Percentiles rank a stretch among this genome's conserved stretches.
These are phyloP conservation scores for Neurospora pannonica DNA, from an alignment of 495 filamentous ascomycete species.

Conservation along the genomic window DNA sequence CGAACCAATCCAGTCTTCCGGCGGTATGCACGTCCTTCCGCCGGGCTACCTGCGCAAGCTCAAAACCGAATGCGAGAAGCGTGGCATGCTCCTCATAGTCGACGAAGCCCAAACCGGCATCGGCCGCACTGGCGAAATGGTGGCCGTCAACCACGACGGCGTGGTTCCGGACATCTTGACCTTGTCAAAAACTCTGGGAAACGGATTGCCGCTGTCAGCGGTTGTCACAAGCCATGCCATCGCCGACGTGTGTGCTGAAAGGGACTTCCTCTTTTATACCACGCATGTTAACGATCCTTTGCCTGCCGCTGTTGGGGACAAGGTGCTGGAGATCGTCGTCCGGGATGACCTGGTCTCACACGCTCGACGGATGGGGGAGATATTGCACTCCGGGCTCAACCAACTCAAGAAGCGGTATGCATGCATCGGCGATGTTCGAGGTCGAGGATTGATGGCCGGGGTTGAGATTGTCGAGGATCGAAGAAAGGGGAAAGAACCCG, in stretches of 20 bases:
- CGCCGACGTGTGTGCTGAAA: constrained; percentile 26
- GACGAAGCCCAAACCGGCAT: constrained; percentile 49
- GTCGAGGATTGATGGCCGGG: constrained; percentile 43
- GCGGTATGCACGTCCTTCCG: constrained; percentile 40
- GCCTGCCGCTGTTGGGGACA: constrained; percentile 44
- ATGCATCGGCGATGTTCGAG: constrained; percentile 48
- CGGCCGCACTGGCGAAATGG: constrained; percentile 41
- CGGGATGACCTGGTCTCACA: constrained; percentile 37
- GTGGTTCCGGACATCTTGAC: constrained; percentile 45
- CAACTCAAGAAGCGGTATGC: constrained; percentile 36
- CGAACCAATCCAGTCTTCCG: constrained; percentile 44
- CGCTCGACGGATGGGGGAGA: constrained; percentile 28
- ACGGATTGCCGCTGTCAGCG: constrained; percentile 42
- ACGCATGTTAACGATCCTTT: constrained; percentile 46
- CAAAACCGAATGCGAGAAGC: constrained; percentile 35
- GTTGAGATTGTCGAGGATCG: constrained; percentile 44
- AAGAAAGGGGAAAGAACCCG: constrained; percentile 30
- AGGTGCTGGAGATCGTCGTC: constrained; percentile 46
- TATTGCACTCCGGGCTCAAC: constrained; percentile 33
- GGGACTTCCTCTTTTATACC: constrained; percentile 31
- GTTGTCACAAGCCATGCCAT: constrained; percentile 43
- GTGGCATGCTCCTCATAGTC: constrained; percentile 45
- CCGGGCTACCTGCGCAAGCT: constrained; percentile 38
- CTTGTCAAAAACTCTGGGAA: constrained; percentile 45
- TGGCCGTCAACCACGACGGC: constrained; percentile 39